Evolutionary conservation across 2,329 filamentous ascomycete species (phyloP).

Genomic region (Mollisiaceae sp.): DNA sequence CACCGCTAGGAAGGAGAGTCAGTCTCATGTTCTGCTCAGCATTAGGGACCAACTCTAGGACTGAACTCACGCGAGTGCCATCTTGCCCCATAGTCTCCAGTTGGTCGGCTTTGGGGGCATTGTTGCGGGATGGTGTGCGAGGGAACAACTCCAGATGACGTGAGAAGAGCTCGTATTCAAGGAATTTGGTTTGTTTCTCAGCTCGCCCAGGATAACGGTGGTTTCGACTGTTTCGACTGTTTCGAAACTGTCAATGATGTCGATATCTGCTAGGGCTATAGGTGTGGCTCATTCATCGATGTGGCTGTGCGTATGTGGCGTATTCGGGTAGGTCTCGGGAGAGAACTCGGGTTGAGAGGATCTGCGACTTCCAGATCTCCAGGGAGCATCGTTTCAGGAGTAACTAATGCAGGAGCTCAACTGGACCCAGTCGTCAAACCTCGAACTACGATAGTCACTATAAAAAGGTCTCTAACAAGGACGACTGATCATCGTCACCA

Average conservation of each 20-base stretch:
- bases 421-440: not conserved
- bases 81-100: conserved; percentile 69
- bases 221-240: conserved; percentile 1
- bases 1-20: conserved; percentile 60
- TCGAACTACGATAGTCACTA: not conserved
- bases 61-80: conserved; percentile 67
- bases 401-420: not conserved
- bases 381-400: not conserved
- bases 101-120: conserved; percentile 48
- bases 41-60: conserved; percentile 19
- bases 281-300: conserved; percentile 1
- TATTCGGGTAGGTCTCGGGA: not conserved
- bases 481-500: not conserved
- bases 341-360: not conserved
- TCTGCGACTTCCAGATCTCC: not conserved
- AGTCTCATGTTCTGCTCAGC: conserved; percentile 20
- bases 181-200: not conserved
- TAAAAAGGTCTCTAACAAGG: conserved; percentile 7
- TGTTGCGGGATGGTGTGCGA: not conserved
- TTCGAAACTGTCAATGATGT: conserved; percentile 9
- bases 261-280: not conserved
- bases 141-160: conserved; percentile 3
- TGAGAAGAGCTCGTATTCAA: conserved; percentile 16
- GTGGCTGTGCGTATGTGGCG: not conserved
- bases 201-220: conserved; percentile 5